Evolutionary conservation across 1,284 basidiomycete species (phyloP), one percentile per base, ranked within the genome.

Genomic region (Austroboletus sp.): DNA sequence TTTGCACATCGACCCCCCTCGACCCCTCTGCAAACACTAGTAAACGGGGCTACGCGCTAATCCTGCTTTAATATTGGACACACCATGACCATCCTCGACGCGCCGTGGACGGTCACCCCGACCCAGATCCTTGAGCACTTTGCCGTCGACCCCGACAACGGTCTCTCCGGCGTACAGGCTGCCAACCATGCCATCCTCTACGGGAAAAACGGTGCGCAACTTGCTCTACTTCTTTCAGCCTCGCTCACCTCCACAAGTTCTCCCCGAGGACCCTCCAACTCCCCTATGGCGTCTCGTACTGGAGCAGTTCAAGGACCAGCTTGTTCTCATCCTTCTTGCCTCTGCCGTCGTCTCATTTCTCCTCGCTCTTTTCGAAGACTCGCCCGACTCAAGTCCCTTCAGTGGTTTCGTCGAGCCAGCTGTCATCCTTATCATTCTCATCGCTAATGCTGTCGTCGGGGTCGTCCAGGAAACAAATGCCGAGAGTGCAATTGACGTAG

Each of bases 251-350:
- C 41, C 40, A 50, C 4, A 62, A 94, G 89, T 87, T 63, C 75
- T 97, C 11, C 90, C 92, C 12, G 92, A 96, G 60, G 85, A 94
- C 12, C 83, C 88, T 0, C 72, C 89, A 1, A 96, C 92, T 3
- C 91, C 95, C 4, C 66, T 98, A 35, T 93, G 90, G 88, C 79
- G 89, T 60, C 81, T 98, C 51, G 89, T 98, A 51, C 76, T 98
- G 16, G 93, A 95, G 57, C 95, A 98, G 70, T 98, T 98, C 76
- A 87, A 96, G 72, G 93, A 97, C 70, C 90, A 94, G 68, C 81
- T 97, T 19, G 93, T 95, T 17, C 81, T 97, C 51, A 96, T 97
- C 61, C 78, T 97, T 21, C 83, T 97, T 35, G 90, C 79, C 3
- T 95, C 91, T 6, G 93, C 93, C 12, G 81, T 89, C 40, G 77